Evolutionary conservation across 2,329 filamentous ascomycete genomes (phyloP), one percentile per base, ranked within the genome.

Genomic region (Fusarium graminum): DNA sequence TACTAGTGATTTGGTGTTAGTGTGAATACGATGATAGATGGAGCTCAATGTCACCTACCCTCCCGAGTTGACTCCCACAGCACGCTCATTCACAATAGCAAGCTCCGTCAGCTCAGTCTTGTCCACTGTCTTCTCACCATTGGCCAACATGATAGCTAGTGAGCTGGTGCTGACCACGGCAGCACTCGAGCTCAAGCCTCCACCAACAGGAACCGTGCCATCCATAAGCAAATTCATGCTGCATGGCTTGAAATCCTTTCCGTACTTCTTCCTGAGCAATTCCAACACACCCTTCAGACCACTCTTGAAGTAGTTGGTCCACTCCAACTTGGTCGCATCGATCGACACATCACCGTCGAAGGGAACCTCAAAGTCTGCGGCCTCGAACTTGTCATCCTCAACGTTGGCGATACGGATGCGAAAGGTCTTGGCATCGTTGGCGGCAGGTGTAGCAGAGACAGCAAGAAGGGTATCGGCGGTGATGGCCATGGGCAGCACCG

Each of bases 281-380:
- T 92, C 87, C 55, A 97, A 80, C 1, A 94, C 94, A 29, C 94
- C 95, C 34, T 88, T 84, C 47, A 98, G 83, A 0, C 95, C 95
- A 52, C 93, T 92, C 81, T 95, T 96, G 87, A 99, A 98, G 84
- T 99, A 99, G 78, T 98, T 99, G 58, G 93, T 92, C 95, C 95
- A 99, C 80, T 97, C 93, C 69, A 96, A 91, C 70, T 90, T 86
- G 17, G 88, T 89, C 9, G 92, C 86, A 77, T 98, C 93, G 72
- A 99, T 97, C 22, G 90, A 86, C n/a, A 94, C 85, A 12, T 85
- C 80, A 40, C 84, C 82, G 64, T 85, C 82, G 29, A 80, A 75
- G 3, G 91, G 86, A 10, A 97, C 85, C 43, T 88, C 84, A 75
- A 97, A 96, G 70, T 92, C 88, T 68, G 87, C 87, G 2, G 88